Evolutionary conservation across 805 yeast species (phyloP), one percentile per base, ranked within the genome.

Genomic region (Cyberlindnera subsufficiens): DNA sequence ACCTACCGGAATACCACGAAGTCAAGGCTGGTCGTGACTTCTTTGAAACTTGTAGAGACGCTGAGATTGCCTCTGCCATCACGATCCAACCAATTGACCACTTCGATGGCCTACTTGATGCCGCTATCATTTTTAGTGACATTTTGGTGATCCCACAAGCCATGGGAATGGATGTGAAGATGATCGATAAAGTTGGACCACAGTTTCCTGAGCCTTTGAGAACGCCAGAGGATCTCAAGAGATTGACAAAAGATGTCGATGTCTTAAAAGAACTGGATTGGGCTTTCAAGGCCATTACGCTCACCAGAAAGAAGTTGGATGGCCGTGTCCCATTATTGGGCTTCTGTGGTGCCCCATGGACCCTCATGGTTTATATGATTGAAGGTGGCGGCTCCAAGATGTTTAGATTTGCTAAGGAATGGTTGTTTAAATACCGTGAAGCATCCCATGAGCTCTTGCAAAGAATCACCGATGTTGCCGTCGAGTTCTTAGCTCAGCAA

Each of bases 311-410:
- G 50, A 87, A 86, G 58, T 74, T 93, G 46, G 67, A 80, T 34
- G 99, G 99, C 39, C 77, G 95, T 56, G 97, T 90, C 11, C 99
- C 99, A 25, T 69, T 93, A 48, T 72, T 93, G 40, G 99, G 99
- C 3, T 93, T 93, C 66, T 86, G 89, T 53, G 99, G 99, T 42
- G 96, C 96, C 8, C 99, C 99, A 43, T 93, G 97, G 96, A 93
- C 99, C 11, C 68, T 93, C 46, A 72, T 93, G 69, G 96, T 90
- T 31, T 93, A 93, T 68, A 93, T 93, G 96, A 80, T 89, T 46
- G 99, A 93, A 66, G 99, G 99, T 40, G 96, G 95, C 52, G 96
- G 97, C 15, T 82, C 96, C 6, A 86, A 86, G 60, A 72, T 91
- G 72, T 93, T 86, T 69, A 75, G 96, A 60, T 89, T 75, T 58